Conservation (phyloP, 139 green algal species). For the Astrephomene gubernaculifera region DNA sequence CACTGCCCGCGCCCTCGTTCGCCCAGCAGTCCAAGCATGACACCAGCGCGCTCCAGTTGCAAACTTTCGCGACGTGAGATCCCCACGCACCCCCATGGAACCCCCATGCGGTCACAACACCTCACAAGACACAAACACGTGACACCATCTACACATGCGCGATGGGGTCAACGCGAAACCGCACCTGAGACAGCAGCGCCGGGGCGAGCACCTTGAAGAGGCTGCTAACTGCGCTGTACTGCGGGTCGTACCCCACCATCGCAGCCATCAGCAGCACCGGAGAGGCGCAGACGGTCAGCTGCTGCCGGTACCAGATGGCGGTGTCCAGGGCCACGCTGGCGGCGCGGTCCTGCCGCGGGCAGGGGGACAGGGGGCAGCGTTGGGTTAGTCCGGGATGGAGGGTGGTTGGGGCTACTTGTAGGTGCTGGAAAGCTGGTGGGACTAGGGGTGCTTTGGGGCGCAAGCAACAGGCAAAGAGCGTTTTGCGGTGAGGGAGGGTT, state of each 20-base stretch:
- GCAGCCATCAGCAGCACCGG: conserved; percentile 8
- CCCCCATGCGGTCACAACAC: neutral
- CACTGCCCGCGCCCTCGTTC: neutral
- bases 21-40: neutral
- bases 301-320: conserved; percentile 16
- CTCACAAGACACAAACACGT: neutral
- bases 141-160: neutral
- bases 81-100: neutral
- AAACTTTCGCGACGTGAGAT: neutral
- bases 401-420: too few relatives aligned
- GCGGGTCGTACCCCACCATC: conserved; percentile 4
- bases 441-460: neutral
- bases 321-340: neutral
- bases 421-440: too few relatives aligned
- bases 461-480: neutral
- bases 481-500: neutral
- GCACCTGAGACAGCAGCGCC: neutral
- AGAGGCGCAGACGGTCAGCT: neutral
- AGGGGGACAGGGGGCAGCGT: neutral
- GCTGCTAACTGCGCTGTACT: neutral
- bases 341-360: neutral
- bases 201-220: neutral
- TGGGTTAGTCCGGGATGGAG: too few relatives aligned
- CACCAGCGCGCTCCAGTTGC: neutral
- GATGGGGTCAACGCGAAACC: neutral